Base-by-base conservation (phyloP, 2,329 filamentous ascomycete species). In the Periconia macrospinosa region DNA sequence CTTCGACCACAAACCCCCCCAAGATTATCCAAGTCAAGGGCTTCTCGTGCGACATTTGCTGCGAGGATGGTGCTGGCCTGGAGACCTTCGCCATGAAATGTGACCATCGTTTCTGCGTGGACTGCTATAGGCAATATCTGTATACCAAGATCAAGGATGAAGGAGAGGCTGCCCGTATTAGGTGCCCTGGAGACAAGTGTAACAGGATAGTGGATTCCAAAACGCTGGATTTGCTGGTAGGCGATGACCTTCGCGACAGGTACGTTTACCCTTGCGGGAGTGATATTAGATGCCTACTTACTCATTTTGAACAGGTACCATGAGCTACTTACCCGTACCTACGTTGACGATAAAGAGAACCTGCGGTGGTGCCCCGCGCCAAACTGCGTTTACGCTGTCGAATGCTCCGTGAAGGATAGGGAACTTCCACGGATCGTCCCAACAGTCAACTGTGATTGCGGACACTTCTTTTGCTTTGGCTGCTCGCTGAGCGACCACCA, bases 311-410 rank as follows among this genome's bases (percentile, higher is more conserved):
- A 35, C 59, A 85, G 92, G 61, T 99, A 99, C 69, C 86, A 90
- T 60, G 86, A 90, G 63, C 83, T 99, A 15, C 86, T 99, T 33
- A 96, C 90, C 68, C 83, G 94, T 63, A 97, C 92, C 7, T 99
- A 96, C 68, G 94, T 99, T 55, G 94, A 99, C 74, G 93, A 99
- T 75, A 96, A 92, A 75, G 92, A 96, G 53, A 89, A 88, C 52
- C 84, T 97, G 55, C 96, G 96, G 73, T 99, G 94, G 94, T 99
- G 94, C 72, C 94, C 94, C 0, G 93, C 93, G 1, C 94, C 94
- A n/a, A 93, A 99, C 73, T 99, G 94, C 75, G 85, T 90, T 65
- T 97, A 94, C 68, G 94, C 93, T 13, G 80, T 99, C 45, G 90
- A 97, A 68, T 99, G 94, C 66, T 80, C 79, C 0, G 83, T 97